Conservation (phyloP, 139 green algal species). For the Coelastrella sp. region DNA sequence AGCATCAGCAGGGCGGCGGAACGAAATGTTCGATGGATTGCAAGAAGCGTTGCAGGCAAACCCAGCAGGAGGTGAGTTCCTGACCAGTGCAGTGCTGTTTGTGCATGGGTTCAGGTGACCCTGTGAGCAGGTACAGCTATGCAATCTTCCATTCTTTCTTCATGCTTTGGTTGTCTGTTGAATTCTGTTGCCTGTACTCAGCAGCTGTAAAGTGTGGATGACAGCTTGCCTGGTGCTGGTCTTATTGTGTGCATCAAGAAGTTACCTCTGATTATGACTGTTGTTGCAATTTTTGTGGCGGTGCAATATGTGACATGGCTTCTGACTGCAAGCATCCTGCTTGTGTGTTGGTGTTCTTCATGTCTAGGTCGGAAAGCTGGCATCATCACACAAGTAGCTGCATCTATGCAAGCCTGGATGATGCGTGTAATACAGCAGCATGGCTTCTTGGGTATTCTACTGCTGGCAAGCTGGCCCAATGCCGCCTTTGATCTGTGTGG, state of each 20-base stretch:
- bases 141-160: too few relatives aligned
- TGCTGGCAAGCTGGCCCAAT: slow-evolving; percentile 92
- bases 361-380: not conserved
- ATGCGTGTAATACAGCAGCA: slow-evolving; percentile 81
- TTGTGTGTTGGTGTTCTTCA: not conserved
- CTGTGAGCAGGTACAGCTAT: too few relatives aligned
- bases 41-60: slow-evolving; percentile 9
- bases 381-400: slow-evolving; percentile 39
- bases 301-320: too few relatives aligned
- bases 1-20: slow-evolving; percentile 69
- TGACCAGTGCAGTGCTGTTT: not conserved
- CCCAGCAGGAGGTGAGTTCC: not conserved
- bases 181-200: too few relatives aligned
- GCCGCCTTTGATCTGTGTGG: slow-evolving; percentile 94
- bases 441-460: slow-evolving; percentile 90
- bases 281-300: too few relatives aligned
- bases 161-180: too few relatives aligned
- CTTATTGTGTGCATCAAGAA: too few relatives aligned
- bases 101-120: too few relatives aligned
- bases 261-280: too few relatives aligned
- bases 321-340: too few relatives aligned
- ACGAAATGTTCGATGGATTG: slow-evolving; percentile 14
- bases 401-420: slow-evolving; percentile 86
- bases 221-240: too few relatives aligned
- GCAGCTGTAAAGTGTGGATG: too few relatives aligned